phyloP scores from a whole-genome alignment of 371 early-diverging fungal species.

The Spraguea lophii region DNA sequence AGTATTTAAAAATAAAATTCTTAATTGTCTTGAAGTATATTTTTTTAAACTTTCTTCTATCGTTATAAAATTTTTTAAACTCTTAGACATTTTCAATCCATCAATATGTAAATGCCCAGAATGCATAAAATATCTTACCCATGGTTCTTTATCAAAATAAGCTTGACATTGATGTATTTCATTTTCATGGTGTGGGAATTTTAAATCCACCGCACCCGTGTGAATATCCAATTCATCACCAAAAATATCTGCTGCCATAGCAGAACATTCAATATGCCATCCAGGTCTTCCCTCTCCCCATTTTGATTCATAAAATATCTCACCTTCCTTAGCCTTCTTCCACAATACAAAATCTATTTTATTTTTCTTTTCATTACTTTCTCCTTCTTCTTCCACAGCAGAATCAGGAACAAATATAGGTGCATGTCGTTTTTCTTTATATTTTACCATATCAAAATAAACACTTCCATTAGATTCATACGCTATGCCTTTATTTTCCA shows the following conservation, averaged over 20 bases:
- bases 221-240: conserved; percentile 81
- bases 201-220: conserved; percentile 86
- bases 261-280: conserved; percentile 99
- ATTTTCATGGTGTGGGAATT: conserved; percentile 98
- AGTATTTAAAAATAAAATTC: conserved; percentile 72
- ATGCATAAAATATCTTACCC: conserved; percentile 96
- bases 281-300: conserved; percentile 88
- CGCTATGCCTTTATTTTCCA: conserved; percentile 75
- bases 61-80: conserved; percentile 89
- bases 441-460: conserved; percentile 78
- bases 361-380: conserved; percentile 42
- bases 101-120: conserved; percentile 91
- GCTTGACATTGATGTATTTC: conserved; percentile 81
- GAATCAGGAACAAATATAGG: conserved; percentile 24
- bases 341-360: conserved; percentile 87
- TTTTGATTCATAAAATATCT: conserved; percentile 78
- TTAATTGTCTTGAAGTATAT: conserved; percentile 63
- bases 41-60: conserved; percentile 68
- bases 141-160: conserved; percentile 63
- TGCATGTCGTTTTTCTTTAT: conserved; percentile 51
- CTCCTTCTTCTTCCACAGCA: conserved; percentile 19
- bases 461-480: conserved; percentile 76
- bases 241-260: conserved; percentile 80
- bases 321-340: conserved; percentile 82
- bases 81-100: conserved; percentile 95